These are phyloP conservation scores for Ganoderma leucocontextum DNA, from an alignment of 1,284 basidiomycete genomes.

Conservation along the genomic window DNA sequence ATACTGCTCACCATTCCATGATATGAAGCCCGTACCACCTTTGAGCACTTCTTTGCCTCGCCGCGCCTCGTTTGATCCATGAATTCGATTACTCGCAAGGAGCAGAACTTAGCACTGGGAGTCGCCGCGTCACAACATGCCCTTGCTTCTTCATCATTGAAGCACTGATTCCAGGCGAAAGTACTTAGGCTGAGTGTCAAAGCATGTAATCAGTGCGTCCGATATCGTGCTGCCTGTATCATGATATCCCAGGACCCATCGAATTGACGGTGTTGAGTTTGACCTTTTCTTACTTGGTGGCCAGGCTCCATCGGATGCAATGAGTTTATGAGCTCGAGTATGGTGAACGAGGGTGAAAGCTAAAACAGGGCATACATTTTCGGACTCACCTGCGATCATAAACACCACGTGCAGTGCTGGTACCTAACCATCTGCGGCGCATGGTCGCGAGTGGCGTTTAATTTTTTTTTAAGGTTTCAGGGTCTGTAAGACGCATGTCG, in stretches of 20 bases:
- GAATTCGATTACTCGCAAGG: background rate
- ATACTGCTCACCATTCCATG: too few relatives aligned
- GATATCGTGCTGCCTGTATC: background rate
- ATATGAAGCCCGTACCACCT: background rate
- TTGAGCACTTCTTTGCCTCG: background rate
- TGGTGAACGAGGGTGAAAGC: too few relatives aligned
- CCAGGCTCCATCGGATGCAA: background rate
- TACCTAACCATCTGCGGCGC: background rate
- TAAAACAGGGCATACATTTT: background rate
- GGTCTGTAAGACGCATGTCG: background rate
- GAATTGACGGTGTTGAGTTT: too few relatives aligned
- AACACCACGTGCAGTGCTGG: background rate
- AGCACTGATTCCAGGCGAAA: background rate
- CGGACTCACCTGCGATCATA: background rate
- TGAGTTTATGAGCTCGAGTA: background rate
- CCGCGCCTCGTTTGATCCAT: background rate
- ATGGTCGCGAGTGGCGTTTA: background rate
- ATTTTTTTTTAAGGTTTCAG: background rate
- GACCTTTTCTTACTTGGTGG: background rate
- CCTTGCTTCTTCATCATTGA: background rate
- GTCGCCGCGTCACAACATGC: background rate
- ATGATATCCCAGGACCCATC: background rate
- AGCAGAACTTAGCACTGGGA: background rate
- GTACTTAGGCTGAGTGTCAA: too few relatives aligned
- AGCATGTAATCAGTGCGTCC: background rate